A percentile compares a stretch with the other conserved stretches of the same genome.
Evolutionary conservation across 164 flowering plant species (phyloP).

Genomic region (Buxus sempervirens): DNA sequence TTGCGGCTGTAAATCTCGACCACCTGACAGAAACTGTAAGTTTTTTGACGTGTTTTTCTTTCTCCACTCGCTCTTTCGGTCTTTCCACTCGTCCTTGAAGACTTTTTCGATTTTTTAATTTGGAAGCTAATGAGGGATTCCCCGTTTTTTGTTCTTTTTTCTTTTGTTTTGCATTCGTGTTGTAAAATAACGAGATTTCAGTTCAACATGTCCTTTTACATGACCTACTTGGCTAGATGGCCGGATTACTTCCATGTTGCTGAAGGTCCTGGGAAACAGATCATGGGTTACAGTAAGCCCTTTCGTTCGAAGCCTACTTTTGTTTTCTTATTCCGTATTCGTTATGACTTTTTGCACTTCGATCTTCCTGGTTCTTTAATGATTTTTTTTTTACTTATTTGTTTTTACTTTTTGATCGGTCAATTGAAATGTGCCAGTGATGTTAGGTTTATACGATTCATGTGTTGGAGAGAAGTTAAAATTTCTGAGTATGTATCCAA

Average conservation of each 20-base stretch:
- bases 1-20: conserved; percentile 75
- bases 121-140: too few species aligned
- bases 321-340: not conserved
- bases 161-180: not conserved
- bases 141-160: not conserved
- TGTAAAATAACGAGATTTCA: conserved; percentile 18
- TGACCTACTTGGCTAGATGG: conserved; percentile 95
- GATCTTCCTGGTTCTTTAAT: not conserved
- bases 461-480: too few species aligned
- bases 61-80: not conserved
- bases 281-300: conserved; percentile 88
- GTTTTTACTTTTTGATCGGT: too few species aligned
- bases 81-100: too few species aligned
- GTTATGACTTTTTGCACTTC: not conserved
- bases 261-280: conserved; percentile 71
- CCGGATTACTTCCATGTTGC: conserved; percentile 95
- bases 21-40: conserved; percentile 87
- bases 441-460: too few species aligned
- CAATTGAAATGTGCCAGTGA: too few species aligned
- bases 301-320: not conserved
- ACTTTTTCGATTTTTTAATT: not conserved
- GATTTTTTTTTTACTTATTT: too few species aligned
- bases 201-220: conserved; percentile 99
- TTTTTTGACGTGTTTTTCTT: not conserved
- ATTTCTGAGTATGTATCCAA: too few species aligned